Base-by-base conservation (phyloP, 257 asterid species). In the Oldenlandia corymbosa region DNA sequence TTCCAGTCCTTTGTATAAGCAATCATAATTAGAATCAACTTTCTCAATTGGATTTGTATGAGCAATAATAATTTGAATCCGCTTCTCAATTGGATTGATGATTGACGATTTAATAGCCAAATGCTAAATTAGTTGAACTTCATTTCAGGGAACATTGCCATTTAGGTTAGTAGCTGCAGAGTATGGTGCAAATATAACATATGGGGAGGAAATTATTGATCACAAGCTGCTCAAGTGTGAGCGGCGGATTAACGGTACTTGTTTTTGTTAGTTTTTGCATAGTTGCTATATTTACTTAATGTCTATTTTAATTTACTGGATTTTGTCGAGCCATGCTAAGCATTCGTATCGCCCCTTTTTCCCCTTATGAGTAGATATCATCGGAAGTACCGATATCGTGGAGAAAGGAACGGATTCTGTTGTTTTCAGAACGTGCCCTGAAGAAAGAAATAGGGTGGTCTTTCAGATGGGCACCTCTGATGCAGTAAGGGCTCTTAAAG, bases 381-480 rank as follows among this genome's bases (percentile, higher is more conserved):
- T 88, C 60, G 97, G 95, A 66, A 77, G 95, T 60, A 50, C 83
- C 69, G 98, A 91, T 81, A 55, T 88, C 66, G 79, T 91, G 72
- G 98, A 91, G 85, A 88, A 79, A 77, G 95, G 88, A 78, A 80
- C 91, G 52, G 81, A 70, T 3, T 68, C 45, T 71, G 81, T 88
- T 72, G 95, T 88, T 66, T 88, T 88, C 73, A 80, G 97, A 75
- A 91, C 96, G 50, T 91, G 97, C 56, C 80, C 79, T 2, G 91
- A 86, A 71, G 98, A 91, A 76, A 76, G 78, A 77, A 73, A 63
- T 46, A 73, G 84, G 68, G 91, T 91, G 60, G 97, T 91, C 39
- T 84, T 91, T 64, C 97, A 91, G 81, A 84, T 88, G 86, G 98
- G 98, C 50, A 88, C 98, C 66, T 91, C 97, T 53, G 95, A 91